A percentile compares a stretch with the other conserved stretches of the same genome.
phyloP scores from a whole-genome alignment of 257 asterid species.

The Scutellaria baicalensis region DNA sequence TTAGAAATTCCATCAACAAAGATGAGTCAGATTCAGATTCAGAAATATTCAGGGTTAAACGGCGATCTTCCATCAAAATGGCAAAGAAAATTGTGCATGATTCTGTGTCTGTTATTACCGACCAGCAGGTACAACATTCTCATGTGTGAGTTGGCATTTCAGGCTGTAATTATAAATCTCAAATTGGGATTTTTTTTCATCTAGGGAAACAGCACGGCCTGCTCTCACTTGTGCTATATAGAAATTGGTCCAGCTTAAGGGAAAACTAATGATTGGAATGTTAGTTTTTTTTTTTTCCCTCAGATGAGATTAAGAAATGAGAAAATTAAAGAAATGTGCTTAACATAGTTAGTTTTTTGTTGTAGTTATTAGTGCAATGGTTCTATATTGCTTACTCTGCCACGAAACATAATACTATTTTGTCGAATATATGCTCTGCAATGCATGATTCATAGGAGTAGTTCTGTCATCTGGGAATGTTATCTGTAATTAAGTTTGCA shows the following conservation, averaged over 20 bases:
- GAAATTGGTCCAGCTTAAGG: neutral
- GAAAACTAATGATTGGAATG: too few species aligned
- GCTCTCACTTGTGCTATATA: neutral
- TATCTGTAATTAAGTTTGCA: neutral
- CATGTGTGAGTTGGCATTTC: neutral
- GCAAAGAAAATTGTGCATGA: conserved; percentile 2
- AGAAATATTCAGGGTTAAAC: conserved; percentile 14
- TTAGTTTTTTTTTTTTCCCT: too few species aligned
- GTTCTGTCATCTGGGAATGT: neutral
- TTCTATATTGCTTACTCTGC: neutral
- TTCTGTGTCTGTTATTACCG: neutral
- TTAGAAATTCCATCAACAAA: neutral
- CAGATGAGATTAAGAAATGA: too few species aligned
- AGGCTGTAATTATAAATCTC: neutral
- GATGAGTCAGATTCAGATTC: conserved; percentile 20
- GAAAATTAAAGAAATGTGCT: too few species aligned
- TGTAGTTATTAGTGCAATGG: neutral
- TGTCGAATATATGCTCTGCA: neutral
- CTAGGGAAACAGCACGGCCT: neutral
- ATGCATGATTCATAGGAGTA: neutral
- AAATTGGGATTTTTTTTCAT: neutral
- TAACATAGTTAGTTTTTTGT: too few species aligned
- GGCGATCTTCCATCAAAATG: conserved; percentile 10
- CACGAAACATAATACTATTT: neutral
- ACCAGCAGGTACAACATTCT: conserved; percentile 5